Evolutionary conservation across 371 early-diverging fungal species (phyloP).

Genomic region (Circinella minor): DNA sequence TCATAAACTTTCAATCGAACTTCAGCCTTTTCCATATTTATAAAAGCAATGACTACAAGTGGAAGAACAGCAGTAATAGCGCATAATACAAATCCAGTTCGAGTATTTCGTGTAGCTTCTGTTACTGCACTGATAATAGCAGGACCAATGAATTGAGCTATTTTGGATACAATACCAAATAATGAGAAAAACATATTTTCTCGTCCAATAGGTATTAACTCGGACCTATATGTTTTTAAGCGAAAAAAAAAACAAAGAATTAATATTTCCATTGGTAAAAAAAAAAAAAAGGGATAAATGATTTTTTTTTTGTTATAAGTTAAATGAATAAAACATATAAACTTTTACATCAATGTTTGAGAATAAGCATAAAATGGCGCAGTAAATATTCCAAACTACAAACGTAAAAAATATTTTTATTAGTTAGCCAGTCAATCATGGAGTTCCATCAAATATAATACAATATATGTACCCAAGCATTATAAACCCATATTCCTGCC

Average conservation of each 20-base stretch:
- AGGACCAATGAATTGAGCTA: constrained; percentile 69
- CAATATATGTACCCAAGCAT: constrained; percentile 28
- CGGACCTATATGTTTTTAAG: constrained; percentile 29
- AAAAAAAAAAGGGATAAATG: not conserved
- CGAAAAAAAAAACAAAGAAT: too few relatives aligned
- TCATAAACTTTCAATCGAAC: constrained; percentile 24
- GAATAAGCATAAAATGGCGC: constrained; percentile 47
- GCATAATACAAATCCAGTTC: constrained; percentile 22
- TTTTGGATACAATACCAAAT: constrained; percentile 66
- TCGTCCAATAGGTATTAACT: constrained; percentile 55
- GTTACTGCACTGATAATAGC: constrained; percentile 60
- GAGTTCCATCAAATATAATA: not conserved
- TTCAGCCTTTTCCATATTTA: constrained; percentile 25
- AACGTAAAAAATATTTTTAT: not conserved
- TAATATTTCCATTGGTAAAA: too few relatives aligned
- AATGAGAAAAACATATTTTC: constrained; percentile 62
- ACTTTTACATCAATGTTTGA: constrained; percentile 36
- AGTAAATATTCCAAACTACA: constrained; percentile 39
- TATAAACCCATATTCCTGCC: constrained; percentile 43
- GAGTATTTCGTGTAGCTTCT: constrained; percentile 28
- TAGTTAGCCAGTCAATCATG: too few relatives aligned
- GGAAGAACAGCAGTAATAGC: constrained; percentile 20
- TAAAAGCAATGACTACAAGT: constrained; percentile 16
- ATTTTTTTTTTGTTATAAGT: not conserved
- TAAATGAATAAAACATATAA: constrained; percentile 8